phyloP scores from a whole-genome alignment of 139 green algal genomes.

The Parachlorella kessleri region DNA sequence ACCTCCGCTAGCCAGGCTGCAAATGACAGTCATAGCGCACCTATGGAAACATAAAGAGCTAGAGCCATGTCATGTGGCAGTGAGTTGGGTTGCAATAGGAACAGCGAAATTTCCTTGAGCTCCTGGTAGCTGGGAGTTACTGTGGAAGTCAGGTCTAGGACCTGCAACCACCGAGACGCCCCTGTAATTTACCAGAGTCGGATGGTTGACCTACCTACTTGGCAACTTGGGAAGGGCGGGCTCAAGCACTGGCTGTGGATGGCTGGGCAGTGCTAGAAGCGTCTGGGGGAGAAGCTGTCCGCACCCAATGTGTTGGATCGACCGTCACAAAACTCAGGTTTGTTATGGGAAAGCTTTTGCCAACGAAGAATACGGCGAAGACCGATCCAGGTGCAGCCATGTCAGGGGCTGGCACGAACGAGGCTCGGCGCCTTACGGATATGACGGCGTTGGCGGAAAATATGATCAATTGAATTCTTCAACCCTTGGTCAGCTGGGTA shows the following conservation, averaged over 20 bases:
- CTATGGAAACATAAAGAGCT: conserved; percentile 15
- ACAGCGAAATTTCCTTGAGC: conserved; percentile 29
- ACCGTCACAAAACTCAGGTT: not conserved
- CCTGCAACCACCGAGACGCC: not conserved
- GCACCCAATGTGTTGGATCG: not conserved
- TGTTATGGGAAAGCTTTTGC: not conserved
- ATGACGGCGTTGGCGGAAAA: no score
- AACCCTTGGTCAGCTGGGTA: no score
- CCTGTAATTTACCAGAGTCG: not conserved
- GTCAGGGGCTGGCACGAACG: no score
- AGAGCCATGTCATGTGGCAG: conserved; percentile 23
- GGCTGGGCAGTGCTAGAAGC: not conserved
- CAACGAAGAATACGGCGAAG: not conserved
- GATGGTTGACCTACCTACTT: not conserved
- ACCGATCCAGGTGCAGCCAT: no score
- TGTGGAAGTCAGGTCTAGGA: not conserved
- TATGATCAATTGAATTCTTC: no score
- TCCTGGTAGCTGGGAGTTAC: not conserved
- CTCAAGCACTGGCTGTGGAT: no score
- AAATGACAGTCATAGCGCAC: not conserved
- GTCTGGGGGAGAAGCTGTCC: not conserved
- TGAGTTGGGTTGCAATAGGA: conserved; percentile 7
- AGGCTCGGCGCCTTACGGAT: no score
- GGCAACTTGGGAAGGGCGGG: no score
- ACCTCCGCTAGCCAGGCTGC: not conserved